Evolutionary conservation across 441 rosid species (phyloP).

Genomic region (Melastoma candidum): DNA sequence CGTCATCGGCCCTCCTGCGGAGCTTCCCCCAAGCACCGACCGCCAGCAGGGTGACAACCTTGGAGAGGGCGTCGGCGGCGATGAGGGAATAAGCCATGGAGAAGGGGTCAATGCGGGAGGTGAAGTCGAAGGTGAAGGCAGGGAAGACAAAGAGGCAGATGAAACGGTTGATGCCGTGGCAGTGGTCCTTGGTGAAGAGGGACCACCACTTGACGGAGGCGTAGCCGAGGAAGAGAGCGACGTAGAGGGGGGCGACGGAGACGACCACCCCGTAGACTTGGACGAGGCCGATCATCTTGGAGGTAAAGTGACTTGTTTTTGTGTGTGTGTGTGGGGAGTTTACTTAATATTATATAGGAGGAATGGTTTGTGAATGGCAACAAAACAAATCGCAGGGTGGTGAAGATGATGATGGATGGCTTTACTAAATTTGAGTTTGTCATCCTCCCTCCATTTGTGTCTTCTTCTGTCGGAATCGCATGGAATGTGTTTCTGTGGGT

Average conservation of each 20-base stretch:
- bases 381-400: no score
- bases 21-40: constrained; percentile 1
- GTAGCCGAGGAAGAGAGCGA: constrained; percentile 12
- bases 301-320: no score
- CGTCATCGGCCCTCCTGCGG: background rate
- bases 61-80: constrained; percentile 7
- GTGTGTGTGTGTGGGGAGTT: no score
- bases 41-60: constrained; percentile 1
- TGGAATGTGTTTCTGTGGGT: no score
- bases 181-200: constrained; percentile 16
- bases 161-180: constrained; percentile 19
- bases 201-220: constrained; percentile 16
- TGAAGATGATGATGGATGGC: no score
- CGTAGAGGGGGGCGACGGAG: constrained; percentile 13
- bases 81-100: constrained; percentile 6
- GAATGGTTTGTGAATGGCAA: no score
- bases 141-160: constrained; percentile 17
- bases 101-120: constrained; percentile 1
- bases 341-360: no score
- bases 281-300: constrained; percentile 4
- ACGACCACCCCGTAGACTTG: constrained; percentile 8
- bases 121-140: constrained; percentile 11
- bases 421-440: no score
- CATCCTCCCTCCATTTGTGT: no score
- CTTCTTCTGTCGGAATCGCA: no score